Conservation (phyloP, 1,139 yeast genomes). For the Scheffersomyces lignicola region DNA sequence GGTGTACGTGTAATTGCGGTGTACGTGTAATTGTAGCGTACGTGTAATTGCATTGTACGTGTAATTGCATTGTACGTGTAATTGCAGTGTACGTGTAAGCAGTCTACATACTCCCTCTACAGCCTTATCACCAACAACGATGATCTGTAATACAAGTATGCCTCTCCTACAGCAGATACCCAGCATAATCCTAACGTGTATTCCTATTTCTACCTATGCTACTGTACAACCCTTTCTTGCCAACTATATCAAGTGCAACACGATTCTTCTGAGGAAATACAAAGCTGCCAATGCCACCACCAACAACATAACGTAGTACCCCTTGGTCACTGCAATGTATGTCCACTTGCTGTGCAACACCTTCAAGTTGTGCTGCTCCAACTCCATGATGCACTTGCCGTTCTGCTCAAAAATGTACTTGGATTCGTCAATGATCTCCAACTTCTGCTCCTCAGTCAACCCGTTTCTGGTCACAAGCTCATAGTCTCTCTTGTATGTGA, state of each 20-base stretch:
- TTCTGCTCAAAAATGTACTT: conserved; percentile 66
- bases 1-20: too few species aligned
- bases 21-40: too few species aligned
- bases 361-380: conserved; percentile 61
- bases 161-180: too few species aligned
- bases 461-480: conserved; percentile 72
- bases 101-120: too few species aligned
- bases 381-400: conserved; percentile 59
- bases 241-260: conserved; percentile 13
- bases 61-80: too few species aligned
- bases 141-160: too few species aligned
- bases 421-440: conserved; percentile 68
- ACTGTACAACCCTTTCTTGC: too few species aligned
- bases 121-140: too few species aligned
- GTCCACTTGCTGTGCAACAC: conserved; percentile 57
- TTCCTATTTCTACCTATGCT: too few species aligned
- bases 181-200: too few species aligned
- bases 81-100: too few species aligned
- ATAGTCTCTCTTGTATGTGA: conserved; percentile 70
- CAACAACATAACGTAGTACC: conserved; percentile 39
- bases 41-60: too few species aligned
- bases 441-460: conserved; percentile 68
- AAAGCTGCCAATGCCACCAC: conserved; percentile 23
- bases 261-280: conserved; percentile 28
- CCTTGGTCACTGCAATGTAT: conserved; percentile 53